Evolutionary conservation across 164 flowering plant genomes (phyloP).

Genomic region (Sedum album): DNA sequence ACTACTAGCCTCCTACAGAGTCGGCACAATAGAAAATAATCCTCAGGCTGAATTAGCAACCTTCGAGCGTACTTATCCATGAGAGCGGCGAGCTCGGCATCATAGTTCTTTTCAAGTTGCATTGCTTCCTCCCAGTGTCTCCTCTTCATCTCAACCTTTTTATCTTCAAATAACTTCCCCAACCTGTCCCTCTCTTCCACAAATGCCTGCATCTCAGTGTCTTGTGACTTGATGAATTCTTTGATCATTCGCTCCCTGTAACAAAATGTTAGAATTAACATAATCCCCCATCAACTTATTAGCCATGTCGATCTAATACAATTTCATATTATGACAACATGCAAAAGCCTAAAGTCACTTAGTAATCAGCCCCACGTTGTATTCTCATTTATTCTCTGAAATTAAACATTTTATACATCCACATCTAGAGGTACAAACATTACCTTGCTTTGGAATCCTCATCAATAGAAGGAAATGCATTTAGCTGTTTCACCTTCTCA

Average conservation of each 20-base stretch:
- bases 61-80: constrained; percentile 41
- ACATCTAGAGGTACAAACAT: not conserved
- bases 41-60: not conserved
- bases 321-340: too few relatives aligned
- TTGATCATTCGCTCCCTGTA: constrained; percentile 36
- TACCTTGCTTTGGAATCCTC: constrained; percentile 46
- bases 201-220: constrained; percentile 42
- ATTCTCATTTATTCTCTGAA: too few relatives aligned
- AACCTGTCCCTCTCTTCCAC: too few relatives aligned
- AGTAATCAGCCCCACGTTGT: too few relatives aligned
- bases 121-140: constrained; percentile 44
- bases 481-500: constrained; percentile 35
- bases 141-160: constrained; percentile 35
- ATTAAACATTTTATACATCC: too few relatives aligned
- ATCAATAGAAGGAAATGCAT: constrained; percentile 19
- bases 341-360: too few relatives aligned
- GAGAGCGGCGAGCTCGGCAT: constrained; percentile 31
- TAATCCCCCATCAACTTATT: not conserved
- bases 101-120: constrained; percentile 44
- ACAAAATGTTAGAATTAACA: not conserved
- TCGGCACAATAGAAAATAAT: too few relatives aligned
- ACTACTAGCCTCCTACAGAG: too few relatives aligned
- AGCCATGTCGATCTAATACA: too few relatives aligned
- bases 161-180: constrained; percentile 30
- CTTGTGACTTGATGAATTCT: constrained; percentile 37